Evolutionary conservation across 495 filamentous ascomycete genomes (phyloP).

Genomic region (Aspergillus funiculosus): DNA sequence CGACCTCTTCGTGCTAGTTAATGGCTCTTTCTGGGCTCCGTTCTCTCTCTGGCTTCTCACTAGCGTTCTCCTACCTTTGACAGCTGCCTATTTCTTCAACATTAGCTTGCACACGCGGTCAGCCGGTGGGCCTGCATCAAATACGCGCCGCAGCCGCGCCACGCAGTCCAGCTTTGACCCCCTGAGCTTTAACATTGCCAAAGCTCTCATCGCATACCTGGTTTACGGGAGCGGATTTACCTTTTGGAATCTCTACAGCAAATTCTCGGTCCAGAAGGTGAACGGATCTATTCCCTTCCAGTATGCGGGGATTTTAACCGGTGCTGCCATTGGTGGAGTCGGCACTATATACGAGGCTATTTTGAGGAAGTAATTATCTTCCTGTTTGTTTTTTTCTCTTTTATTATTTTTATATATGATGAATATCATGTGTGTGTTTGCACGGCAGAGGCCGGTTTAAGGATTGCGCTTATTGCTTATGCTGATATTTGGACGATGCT

Average conservation of each 20-base stretch:
- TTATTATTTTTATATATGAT: constrained; percentile 15
- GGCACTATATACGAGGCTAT: constrained; percentile 78
- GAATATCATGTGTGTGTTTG: constrained; percentile 2
- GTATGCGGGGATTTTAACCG: constrained; percentile 63
- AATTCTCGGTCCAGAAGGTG: constrained; percentile 54
- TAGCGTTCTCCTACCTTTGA: constrained; percentile 59
- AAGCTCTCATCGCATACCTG: constrained; percentile 71
- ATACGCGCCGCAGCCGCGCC: constrained; percentile 21
- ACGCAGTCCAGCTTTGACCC: constrained; percentile 67
- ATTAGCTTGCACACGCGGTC: constrained; percentile 47
- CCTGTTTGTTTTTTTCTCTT: too few relatives aligned
- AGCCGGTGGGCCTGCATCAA: constrained; percentile 21
- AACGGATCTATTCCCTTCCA: constrained; percentile 64
- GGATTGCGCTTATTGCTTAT: too few relatives aligned
- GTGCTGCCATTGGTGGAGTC: constrained; percentile 62
- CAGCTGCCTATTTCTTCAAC: constrained; percentile 83
- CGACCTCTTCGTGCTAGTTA: constrained; percentile 77
- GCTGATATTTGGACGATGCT: too few relatives aligned
- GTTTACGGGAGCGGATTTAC: constrained; percentile 68
- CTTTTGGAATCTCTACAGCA: constrained; percentile 57
- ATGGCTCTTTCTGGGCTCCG: constrained; percentile 73
- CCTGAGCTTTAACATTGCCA: constrained; percentile 79
- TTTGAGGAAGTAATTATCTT: constrained; percentile 56
- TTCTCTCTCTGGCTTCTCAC: constrained; percentile 73
- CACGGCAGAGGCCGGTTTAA: too few relatives aligned